Evolutionary conservation across 345 rosid species (phyloP).

Genomic region (Trapa incisa): DNA sequence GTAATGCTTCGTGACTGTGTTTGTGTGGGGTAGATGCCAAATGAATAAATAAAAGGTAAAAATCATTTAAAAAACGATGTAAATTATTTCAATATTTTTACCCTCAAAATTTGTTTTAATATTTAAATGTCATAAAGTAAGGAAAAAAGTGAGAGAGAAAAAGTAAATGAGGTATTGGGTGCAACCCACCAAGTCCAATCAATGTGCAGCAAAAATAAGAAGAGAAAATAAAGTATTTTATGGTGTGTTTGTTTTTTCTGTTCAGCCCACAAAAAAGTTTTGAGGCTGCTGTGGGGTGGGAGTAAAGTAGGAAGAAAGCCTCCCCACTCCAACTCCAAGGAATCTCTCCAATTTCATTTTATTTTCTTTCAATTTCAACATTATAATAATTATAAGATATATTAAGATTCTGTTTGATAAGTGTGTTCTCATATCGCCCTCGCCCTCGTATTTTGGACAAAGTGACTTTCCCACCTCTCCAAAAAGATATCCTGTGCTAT

Average conservation of each 20-base stretch:
- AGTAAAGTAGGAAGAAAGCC: neutral
- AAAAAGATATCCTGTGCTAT: too few relatives aligned
- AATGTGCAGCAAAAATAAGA: neutral
- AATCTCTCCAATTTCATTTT: neutral
- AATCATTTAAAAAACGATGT: too few relatives aligned
- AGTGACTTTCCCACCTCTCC: neutral
- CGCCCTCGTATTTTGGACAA: conserved; percentile 3
- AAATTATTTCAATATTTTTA: too few relatives aligned
- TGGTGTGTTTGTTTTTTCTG: neutral
- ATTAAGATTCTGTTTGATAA: neutral
- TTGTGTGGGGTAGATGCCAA: too few relatives aligned
- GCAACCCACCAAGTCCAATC: neutral
- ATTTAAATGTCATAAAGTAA: too few relatives aligned
- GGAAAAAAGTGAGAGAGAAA: neutral
- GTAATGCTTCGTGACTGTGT: too few relatives aligned
- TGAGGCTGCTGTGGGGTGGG: conserved; percentile 9
- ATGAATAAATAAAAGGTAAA: too few relatives aligned
- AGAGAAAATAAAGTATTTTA: neutral
- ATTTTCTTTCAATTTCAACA: neutral
- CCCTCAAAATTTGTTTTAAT: neutral
- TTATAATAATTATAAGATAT: neutral
- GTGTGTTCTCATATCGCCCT: neutral
- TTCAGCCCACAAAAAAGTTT: neutral
- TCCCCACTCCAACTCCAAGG: neutral
- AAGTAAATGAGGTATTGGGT: conserved; percentile 6